Evolutionary conservation across 176 grass and related monocot genomes (phyloP).

Genomic region (Oryza coarctata): DNA sequence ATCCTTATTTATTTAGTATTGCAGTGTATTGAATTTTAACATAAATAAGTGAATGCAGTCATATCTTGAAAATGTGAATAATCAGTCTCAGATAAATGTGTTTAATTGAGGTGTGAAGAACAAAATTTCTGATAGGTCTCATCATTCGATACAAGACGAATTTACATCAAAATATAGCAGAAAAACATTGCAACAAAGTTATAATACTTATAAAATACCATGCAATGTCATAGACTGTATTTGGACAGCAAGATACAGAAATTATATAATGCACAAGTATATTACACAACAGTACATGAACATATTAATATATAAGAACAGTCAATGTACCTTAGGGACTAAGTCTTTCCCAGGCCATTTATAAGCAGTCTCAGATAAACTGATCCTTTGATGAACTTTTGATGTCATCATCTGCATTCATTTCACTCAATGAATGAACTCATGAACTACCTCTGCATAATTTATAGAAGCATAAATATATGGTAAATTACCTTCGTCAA

Average conservation of each 20-base stretch:
- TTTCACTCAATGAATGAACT: conserved; percentile 35
- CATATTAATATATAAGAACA: conserved; percentile 2
- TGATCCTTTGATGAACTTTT: conserved; percentile 55
- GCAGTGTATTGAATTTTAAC: neutral
- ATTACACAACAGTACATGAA: neutral
- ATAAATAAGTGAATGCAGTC: neutral
- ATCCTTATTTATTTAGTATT: neutral
- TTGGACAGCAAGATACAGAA: neutral
- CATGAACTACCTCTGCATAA: conserved; percentile 27
- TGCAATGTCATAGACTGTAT: neutral
- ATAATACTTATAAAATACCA: conserved; percentile 19
- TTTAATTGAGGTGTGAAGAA: neutral
- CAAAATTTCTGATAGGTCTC: neutral
- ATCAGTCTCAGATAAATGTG: neutral
- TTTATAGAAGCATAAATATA: conserved; percentile 13
- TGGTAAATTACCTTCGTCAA: conserved; percentile 70
- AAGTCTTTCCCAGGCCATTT: conserved; percentile 38
- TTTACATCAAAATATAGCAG: neutral
- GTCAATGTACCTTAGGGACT: conserved; percentile 36
- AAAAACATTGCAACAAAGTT: conserved; percentile 14
- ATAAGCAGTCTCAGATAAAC: conserved; percentile 12
- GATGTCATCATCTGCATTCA: conserved; percentile 73
- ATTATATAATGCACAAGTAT: neutral
- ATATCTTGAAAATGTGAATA: neutral
- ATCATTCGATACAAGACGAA: neutral